Percentiles rank a stretch among this genome's conserved stretches.
Conservation (phyloP, 345 rosid genomes). For the Heritiera fomes region DNA sequence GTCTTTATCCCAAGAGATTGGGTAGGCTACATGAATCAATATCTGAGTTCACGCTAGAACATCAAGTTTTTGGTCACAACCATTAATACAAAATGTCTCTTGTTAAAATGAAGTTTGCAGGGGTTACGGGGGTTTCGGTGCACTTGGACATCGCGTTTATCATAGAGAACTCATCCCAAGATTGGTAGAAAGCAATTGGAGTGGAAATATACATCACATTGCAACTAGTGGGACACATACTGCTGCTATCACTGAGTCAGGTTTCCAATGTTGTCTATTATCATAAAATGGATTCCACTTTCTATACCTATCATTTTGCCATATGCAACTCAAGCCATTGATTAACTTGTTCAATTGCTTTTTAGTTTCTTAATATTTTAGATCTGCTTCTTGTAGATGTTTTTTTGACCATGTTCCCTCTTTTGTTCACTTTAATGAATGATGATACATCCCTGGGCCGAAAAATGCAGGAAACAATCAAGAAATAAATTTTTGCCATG, state of each 20-base stretch:
- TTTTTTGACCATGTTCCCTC: background rate
- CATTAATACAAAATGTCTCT: slow-evolving; percentile 25
- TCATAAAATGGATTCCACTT: background rate
- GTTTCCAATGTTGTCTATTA: slow-evolving; percentile 30
- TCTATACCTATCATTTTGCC: background rate
- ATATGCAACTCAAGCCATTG: background rate
- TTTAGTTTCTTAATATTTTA: background rate
- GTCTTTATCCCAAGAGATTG: too few relatives aligned
- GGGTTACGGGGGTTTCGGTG: slow-evolving; percentile 99
- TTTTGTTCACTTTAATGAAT: background rate
- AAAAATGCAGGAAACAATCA: background rate
- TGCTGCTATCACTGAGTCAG: slow-evolving; percentile 79
- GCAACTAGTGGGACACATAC: slow-evolving; percentile 89
- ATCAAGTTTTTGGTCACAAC: background rate
- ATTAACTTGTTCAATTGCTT: background rate
- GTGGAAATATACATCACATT: slow-evolving; percentile 51
- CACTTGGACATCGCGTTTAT: slow-evolving; percentile 89
- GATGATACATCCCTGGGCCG: background rate
- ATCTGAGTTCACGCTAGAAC: background rate
- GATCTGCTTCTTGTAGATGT: background rate
- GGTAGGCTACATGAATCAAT: too few relatives aligned
- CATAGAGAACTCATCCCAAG: slow-evolving; percentile 78
- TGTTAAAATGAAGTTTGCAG: slow-evolving; percentile 59
- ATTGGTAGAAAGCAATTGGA: slow-evolving; percentile 75
- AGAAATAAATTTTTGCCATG: background rate